Conservation (phyloP, 2,329 filamentous ascomycete species). For the Ceratocystis diversiconidia region DNA sequence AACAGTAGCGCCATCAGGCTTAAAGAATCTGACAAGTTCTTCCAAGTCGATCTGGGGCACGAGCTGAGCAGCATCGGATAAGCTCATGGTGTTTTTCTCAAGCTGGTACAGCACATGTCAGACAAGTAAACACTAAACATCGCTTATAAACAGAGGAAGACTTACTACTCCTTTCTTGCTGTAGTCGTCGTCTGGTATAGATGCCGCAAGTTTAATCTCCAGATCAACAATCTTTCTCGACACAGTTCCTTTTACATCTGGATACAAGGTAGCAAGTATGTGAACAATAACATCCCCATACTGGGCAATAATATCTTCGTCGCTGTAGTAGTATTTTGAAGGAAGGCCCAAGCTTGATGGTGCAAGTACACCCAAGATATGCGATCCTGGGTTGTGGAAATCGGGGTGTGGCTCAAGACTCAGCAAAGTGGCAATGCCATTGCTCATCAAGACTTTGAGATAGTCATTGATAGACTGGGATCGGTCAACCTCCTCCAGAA, state of each 20-base stretch:
- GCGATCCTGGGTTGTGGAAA: slow-evolving; percentile 29
- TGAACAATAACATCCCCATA: slow-evolving; percentile 30
- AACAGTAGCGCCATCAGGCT: slow-evolving; percentile 22
- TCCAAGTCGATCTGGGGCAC: slow-evolving; percentile 42
- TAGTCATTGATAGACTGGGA: slow-evolving; percentile 27
- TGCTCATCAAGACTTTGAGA: slow-evolving; percentile 32
- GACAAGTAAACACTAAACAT: neutral
- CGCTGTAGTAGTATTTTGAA: slow-evolving; percentile 46
- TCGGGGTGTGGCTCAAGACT: slow-evolving; percentile 29
- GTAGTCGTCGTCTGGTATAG: slow-evolving; percentile 43
- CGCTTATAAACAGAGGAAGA: neutral
- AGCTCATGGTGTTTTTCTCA: slow-evolving; percentile 38
- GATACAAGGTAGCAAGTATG: slow-evolving; percentile 24
- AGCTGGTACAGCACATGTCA: neutral
- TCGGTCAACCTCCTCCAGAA: slow-evolving; percentile 37
- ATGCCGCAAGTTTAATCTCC: slow-evolving; percentile 46
- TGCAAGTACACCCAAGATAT: slow-evolving; percentile 30
- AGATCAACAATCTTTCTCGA: slow-evolving; percentile 37
- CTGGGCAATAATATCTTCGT: slow-evolving; percentile 36
- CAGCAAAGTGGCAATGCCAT: slow-evolving; percentile 32
- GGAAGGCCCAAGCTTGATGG: slow-evolving; percentile 43
- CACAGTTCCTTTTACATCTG: slow-evolving; percentile 26
- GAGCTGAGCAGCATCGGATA: slow-evolving; percentile 40
- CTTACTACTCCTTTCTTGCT: slow-evolving; percentile 43
- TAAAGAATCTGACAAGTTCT: slow-evolving; percentile 36